phyloP scores from a whole-genome alignment of 768 basidiomycete genomes.

The Hypsizygus marmoreus region DNA sequence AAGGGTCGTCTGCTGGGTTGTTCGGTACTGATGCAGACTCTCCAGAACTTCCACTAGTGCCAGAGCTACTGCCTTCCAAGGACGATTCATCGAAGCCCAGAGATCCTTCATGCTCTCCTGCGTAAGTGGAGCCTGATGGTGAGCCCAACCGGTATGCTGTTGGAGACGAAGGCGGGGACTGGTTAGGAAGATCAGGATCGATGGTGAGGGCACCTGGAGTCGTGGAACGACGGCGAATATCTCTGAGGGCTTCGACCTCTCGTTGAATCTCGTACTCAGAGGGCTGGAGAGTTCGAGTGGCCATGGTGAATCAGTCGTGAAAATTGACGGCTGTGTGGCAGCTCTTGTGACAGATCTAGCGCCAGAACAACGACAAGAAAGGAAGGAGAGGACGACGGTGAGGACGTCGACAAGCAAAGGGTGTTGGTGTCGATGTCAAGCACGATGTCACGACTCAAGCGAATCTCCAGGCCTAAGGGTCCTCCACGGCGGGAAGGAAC shows the following conservation, averaged over 20 bases:
- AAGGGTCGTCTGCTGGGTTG: slow-evolving; percentile 68
- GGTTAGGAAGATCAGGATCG: slow-evolving; percentile 89
- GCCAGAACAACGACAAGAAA: slow-evolving; percentile 1
- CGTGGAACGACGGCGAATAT: slow-evolving; percentile 82
- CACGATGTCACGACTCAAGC: background rate
- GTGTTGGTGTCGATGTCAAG: background rate
- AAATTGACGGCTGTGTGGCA: slow-evolving; percentile 2
- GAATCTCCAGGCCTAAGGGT: background rate
- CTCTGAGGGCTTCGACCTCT: slow-evolving; percentile 83
- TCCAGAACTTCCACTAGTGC: slow-evolving; percentile 20
- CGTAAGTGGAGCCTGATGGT: slow-evolving; percentile 14
- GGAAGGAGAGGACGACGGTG: slow-evolving; percentile 1
- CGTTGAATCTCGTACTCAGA: slow-evolving; percentile 84
- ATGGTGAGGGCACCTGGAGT: slow-evolving; percentile 81
- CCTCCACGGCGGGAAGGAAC: slow-evolving; percentile 9
- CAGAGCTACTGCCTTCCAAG: slow-evolving; percentile 26
- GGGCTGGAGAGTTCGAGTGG: slow-evolving; percentile 61
- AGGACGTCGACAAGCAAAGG: slow-evolving; percentile 1
- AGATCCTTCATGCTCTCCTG: slow-evolving; percentile 1
- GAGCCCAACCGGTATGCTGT: slow-evolving; percentile 52
- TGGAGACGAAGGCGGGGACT: slow-evolving; percentile 61
- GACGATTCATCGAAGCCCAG: slow-evolving; percentile 19
- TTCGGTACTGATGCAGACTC: slow-evolving; percentile 30
- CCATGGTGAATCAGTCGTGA: slow-evolving; percentile 29
- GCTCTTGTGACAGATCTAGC: slow-evolving; percentile 6